Base-by-base conservation (phyloP, 306 rosid species). In the Dalbergia cultrata region DNA sequence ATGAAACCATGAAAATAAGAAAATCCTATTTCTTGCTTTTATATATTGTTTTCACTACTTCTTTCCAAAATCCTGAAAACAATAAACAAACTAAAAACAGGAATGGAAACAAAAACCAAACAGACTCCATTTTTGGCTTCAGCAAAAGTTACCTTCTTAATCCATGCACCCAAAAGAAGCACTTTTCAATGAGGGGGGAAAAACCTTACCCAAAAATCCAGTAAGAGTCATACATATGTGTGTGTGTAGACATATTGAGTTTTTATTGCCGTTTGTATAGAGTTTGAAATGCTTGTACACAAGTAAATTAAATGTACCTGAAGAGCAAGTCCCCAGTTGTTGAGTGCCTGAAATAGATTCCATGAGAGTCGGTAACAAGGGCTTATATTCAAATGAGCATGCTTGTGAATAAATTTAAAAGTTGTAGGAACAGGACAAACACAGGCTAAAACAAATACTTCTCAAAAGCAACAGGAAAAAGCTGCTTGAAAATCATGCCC, bases 291-390 rank as follows among this genome's bases (percentile, higher is more conserved):
- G 67, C 71, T 52, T 75, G 57, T 19, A 71, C 21, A 62, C 49
- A 17, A 18, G 57, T 21, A 60, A 49, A 78, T 39, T 80, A 61
- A 70, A 60, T 18, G 81, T 90, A 95, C 99, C 98, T 96, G 99
- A 62, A 96, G 97, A 72, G 99, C 99, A 80, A 96, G 99, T 69
- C 99, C 99, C 99, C 98, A 96, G 75, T 96, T 96, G 84, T 96
- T 96, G 75, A 96, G 94, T 54, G 99, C 99, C 99, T 96, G 99
- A 85, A 87, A 87, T 73, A 81, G 60, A 89, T 76, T 79, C 72
- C 74, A 54, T 43, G 72, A n/a, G 58, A 52, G 74, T 88, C 74
- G 82, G 78, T 75, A 44, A 61, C 54, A 64, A 70, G 78, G 63
- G 19, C 31, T 72, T 79, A 67, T 19, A 66, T 8, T 72, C 65